Evolutionary conservation across 2,329 filamentous ascomycete species (phyloP).

Genomic region (Aspergillus calidoustus): DNA sequence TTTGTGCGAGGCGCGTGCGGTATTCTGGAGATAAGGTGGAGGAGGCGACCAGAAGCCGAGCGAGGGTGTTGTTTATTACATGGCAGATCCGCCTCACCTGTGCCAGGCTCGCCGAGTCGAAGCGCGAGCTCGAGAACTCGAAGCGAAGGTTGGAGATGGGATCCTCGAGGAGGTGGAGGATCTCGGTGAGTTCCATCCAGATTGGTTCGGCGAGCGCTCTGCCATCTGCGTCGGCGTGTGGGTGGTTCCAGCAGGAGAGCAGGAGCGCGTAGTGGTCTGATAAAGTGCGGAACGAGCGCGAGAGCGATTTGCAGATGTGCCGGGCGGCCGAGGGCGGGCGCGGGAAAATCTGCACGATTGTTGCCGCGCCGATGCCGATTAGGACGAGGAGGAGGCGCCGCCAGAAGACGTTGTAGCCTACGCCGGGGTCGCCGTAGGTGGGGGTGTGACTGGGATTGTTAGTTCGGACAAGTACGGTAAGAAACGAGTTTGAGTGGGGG

Average conservation of each 20-base stretch:
- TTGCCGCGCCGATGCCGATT: constrained; percentile 50
- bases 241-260: constrained; percentile 50
- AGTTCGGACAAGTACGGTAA: too few relatives aligned
- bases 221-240: constrained; percentile 22
- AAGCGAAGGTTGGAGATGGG: constrained; percentile 41
- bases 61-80: constrained; percentile 38
- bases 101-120: constrained; percentile 39
- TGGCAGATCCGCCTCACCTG: constrained; percentile 40
- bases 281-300: constrained; percentile 48
- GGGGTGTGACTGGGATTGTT: constrained; percentile 40
- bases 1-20: constrained; percentile 45
- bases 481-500: constrained; percentile 5
- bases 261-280: constrained; percentile 57
- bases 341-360: constrained; percentile 54
- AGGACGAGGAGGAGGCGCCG: constrained; percentile 50
- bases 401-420: constrained; percentile 56
- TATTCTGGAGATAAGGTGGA: constrained; percentile 43
- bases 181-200: constrained; percentile 38
- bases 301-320: constrained; percentile 52
- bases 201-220: constrained; percentile 36
- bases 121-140: constrained; percentile 46
- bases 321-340: constrained; percentile 52
- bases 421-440: constrained; percentile 52
- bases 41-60: constrained; percentile 42
- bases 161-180: constrained; percentile 38